phyloP scores from a whole-genome alignment of 176 grass and related monocot genomes.

The Eleusine indica region DNA sequence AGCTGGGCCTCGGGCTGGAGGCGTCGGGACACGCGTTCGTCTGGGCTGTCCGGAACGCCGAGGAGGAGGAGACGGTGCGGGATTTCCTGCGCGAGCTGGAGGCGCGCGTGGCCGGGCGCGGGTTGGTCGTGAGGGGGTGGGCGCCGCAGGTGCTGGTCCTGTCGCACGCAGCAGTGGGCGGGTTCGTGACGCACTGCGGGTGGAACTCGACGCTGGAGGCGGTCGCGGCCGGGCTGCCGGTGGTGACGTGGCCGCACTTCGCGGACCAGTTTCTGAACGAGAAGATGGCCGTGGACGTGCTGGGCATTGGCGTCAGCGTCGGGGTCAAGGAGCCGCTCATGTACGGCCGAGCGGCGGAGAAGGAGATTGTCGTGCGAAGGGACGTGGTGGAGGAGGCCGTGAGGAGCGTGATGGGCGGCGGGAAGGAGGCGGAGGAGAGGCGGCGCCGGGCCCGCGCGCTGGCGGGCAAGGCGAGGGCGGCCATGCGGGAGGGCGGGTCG shows the following conservation, averaged over 20 bases:
- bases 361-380: constrained; percentile 28
- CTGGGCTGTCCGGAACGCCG: constrained; percentile 49
- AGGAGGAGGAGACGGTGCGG: background rate
- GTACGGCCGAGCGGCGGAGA: background rate
- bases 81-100: constrained; percentile 7
- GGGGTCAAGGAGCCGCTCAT: background rate
- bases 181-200: constrained; percentile 79
- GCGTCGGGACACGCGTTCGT: constrained; percentile 49
- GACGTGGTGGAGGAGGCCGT: constrained; percentile 26
- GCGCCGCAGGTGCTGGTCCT: constrained; percentile 66
- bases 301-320: constrained; percentile 39
- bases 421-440: constrained; percentile 42
- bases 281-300: constrained; percentile 13
- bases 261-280: too few species aligned
- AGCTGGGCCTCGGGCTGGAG: constrained; percentile 61
- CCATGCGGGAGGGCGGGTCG: constrained; percentile 38
- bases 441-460: constrained; percentile 23
- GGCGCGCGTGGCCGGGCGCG: constrained; percentile 38
- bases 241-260: too few species aligned
- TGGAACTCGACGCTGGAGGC: constrained; percentile 80
- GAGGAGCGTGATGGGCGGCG: constrained; percentile 47
- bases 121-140: constrained; percentile 58
- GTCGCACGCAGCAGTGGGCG: constrained; percentile 53
- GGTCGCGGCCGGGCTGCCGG: too few species aligned
- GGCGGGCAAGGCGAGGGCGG: background rate